Base-by-base conservation (phyloP, 768 basidiomycete species). In the Tubosaeta sp. region DNA sequence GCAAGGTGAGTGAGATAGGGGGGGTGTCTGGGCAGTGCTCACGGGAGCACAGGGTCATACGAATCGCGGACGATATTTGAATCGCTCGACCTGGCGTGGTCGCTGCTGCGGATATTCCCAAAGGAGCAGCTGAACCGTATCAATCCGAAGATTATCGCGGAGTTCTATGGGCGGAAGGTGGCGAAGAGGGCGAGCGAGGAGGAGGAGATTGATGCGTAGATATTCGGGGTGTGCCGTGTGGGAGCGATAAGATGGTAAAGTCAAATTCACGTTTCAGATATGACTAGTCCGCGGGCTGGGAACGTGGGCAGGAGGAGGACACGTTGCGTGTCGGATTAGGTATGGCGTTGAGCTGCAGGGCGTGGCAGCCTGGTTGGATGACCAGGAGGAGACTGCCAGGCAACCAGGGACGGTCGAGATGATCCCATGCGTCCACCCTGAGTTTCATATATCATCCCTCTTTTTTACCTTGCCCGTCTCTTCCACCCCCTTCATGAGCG, bases 61-160 rank as follows among this genome's bases (percentile, higher is more conserved):
- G 96, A 98, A 73, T 86, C 94, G 43, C 84, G 96, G 52, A 91
- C 90, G 46, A 87, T 99, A 72, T 96, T 96, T 67, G 95, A 99
- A 62, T 94, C 93, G 45, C 81, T 99, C 39, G 96, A 99, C 73
- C 78, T 98, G 49, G 96, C 94, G 19, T 99, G 96, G 96, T 87
- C 87, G 21, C 73, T 99, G 46, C 79, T 99, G 59, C 87, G 96
- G 59, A 95, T 95, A 67, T 99, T 98, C 90, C 96, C 96, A 54
- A 94, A 94, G 72, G 95, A 97, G 73, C 90, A 93, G 71, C 80
- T 98, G 59, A 98, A 97, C 76, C 90, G 94, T 64, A 94, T 98
- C 77, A 93, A 84, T 67, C 94, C 94, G 63, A 92, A 92, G 84
- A 94, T 96, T 66, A 86, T 96, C 63, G 81, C 81, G 54, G 94